Conservation (phyloP, 2,329 filamentous ascomycete genomes). For the Aspergillus aculeatus region DNA sequence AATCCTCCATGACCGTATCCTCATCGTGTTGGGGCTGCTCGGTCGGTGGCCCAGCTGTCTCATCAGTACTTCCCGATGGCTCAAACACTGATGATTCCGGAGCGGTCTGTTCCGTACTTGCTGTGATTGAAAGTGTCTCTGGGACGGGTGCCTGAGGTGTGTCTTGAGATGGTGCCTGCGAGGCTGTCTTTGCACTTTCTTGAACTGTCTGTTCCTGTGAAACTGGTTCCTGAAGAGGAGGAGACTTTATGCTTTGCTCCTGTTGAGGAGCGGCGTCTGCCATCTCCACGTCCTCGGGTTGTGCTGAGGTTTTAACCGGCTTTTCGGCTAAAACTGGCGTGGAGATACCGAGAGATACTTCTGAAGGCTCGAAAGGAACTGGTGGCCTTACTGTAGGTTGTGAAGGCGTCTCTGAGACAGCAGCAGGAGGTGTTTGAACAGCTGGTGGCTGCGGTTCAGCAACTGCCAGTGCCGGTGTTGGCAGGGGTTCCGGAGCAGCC, state of each 20-base stretch:
- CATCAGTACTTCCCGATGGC: constrained; percentile 9
- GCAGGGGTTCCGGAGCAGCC: constrained; percentile 12
- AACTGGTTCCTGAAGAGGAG: background rate
- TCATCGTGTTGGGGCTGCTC: constrained; percentile 1
- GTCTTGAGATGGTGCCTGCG: constrained; percentile 7
- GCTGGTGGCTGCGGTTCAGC: constrained; percentile 13
- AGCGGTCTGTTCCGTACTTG: constrained; percentile 1
- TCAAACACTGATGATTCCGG: constrained; percentile 9
- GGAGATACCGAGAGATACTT: background rate
- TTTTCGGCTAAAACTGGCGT: constrained; percentile 2
- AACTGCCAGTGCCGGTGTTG: constrained; percentile 12
- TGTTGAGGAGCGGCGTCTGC: constrained; percentile 11
- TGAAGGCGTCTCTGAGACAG: constrained; percentile 1
- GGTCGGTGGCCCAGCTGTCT: background rate
- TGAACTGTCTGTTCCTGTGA: background rate
- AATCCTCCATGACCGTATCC: constrained; percentile 11
- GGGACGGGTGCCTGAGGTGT: background rate
- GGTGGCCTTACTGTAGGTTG: constrained; percentile 1
- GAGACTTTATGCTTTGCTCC: constrained; percentile 2
- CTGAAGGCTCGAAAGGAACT: constrained; percentile 4
- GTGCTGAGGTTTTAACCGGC: background rate
- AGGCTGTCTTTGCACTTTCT: constrained; percentile 2
- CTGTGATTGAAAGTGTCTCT: background rate
- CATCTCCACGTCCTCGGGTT: constrained; percentile 20
- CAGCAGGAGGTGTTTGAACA: constrained; percentile 3